These are phyloP conservation scores for Metschnikowia arizonensis DNA, from an alignment of 805 yeast genomes.

Conservation along the genomic window DNA sequence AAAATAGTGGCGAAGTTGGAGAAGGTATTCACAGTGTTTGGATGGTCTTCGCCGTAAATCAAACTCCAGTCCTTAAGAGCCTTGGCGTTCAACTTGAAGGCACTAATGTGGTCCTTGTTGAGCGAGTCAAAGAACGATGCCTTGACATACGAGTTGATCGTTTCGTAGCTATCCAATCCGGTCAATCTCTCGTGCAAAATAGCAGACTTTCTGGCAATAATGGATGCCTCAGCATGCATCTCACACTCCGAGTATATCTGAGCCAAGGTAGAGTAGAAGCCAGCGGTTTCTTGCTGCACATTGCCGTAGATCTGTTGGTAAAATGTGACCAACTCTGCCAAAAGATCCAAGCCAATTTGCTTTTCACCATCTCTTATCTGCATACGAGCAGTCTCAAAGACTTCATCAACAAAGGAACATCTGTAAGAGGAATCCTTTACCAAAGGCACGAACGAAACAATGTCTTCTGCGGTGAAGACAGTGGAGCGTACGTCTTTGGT, in stretches of 20 bases:
- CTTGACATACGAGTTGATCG: conserved; percentile 67
- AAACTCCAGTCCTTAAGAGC: conserved; percentile 56
- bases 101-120: conserved; percentile 53
- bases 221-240: conserved; percentile 54
- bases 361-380: conserved; percentile 39
- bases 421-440: conserved; percentile 66
- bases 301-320: conserved; percentile 82
- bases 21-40: conserved; percentile 62
- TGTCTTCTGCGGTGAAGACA: conserved; percentile 57
- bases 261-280: conserved; percentile 61
- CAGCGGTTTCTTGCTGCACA: conserved; percentile 75
- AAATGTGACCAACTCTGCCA: conserved; percentile 66
- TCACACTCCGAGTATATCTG: conserved; percentile 61
- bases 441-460: conserved; percentile 67
- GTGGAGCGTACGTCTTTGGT: conserved; percentile 25
- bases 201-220: conserved; percentile 62
- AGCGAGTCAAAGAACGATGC: conserved; percentile 68
- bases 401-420: conserved; percentile 68
- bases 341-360: conserved; percentile 57
- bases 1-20: conserved; percentile 59
- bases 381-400: conserved; percentile 59
- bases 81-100: conserved; percentile 58
- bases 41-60: conserved; percentile 61
- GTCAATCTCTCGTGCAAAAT: conserved; percentile 71
- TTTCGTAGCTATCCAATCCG: conserved; percentile 79